phyloP scores from a whole-genome alignment of 164 flowering plant genomes.

The Vitis riparia region DNA sequence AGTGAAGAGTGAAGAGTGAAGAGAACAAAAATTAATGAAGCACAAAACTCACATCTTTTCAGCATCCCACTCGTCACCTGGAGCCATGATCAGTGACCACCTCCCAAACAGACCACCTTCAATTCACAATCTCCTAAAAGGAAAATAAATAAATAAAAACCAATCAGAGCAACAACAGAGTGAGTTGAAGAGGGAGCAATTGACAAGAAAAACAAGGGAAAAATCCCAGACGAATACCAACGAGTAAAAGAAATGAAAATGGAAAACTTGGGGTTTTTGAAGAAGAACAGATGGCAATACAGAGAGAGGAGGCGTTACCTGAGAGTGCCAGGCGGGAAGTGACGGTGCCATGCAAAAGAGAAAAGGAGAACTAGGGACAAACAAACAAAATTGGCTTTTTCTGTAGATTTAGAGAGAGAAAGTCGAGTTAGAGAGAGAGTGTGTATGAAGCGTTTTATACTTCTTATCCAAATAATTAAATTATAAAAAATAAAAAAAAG shows the following conservation, averaged over 20 bases:
- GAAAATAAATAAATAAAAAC: too few relatives aligned
- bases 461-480: too few relatives aligned
- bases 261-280: not conserved
- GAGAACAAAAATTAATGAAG: not conserved
- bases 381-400: slow-evolving; percentile 14
- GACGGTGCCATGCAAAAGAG: slow-evolving; percentile 37
- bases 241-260: not conserved
- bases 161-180: too few relatives aligned
- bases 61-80: slow-evolving; percentile 20
- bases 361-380: not conserved
- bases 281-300: not conserved
- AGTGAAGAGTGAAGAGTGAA: not conserved
- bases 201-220: not conserved
- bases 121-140: not conserved
- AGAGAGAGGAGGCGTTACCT: slow-evolving; percentile 5
- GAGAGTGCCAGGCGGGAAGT: slow-evolving; percentile 8
- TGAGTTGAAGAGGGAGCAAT: not conserved
- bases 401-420: not conserved
- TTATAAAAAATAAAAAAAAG: too few relatives aligned
- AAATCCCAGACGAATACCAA: not conserved
- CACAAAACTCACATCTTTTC: slow-evolving; percentile 26
- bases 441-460: not conserved
- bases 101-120: slow-evolving; percentile 1
- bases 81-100: slow-evolving; percentile 10
- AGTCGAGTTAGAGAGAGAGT: not conserved